Evolutionary conservation across 2,329 filamentous ascomycete genomes (phyloP), one percentile per base, ranked within the genome.

Genomic region (Fusarium chaquense): DNA sequence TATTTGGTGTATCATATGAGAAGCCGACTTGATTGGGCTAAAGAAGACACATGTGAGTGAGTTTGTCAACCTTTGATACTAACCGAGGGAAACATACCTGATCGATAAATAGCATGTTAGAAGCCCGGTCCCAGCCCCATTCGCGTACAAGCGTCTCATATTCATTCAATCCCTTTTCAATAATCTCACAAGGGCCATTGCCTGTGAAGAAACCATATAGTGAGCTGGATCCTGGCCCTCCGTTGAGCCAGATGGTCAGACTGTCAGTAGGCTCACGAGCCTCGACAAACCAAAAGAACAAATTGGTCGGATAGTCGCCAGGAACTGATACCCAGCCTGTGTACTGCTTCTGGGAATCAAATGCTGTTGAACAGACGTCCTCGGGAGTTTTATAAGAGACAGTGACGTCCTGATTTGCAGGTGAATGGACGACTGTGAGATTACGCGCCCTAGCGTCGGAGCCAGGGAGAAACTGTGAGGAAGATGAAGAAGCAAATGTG

Each of bases 11-110:
- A 74, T 93, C 92, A 75, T 87, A 89, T 3, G 89, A 91, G 69
- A 91, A 89, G 28, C 88, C 87, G 50, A 93, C 87, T 78, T 93
- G 89, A 65, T 90, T 89, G 26, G 90, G 90, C 86, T 93, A 74
- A 73, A 69, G n/a, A 13, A 49, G 41, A 26, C 40, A 56, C 20
- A 55, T 28, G 45, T 65, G 44, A 69, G 45, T 65, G 44, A 69
- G 67, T 41, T 41, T 22, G 24, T 46, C 45, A 45, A 43, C 30
- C 22, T 20, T 16, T 41, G 33, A 59, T 33, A 40, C 47, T 44
- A 46, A 18, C 30, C 16, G 41, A 57, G 52, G 45, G 45, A 36
- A 68, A 71, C 78, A 44, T 78, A 85, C 83, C 80, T 86, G 85
- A 73, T 87, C 85, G 61, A 89, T 85, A 75, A 86, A 89, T 49